phyloP scores from a whole-genome alignment of 257 asterid species.

The Ilex asprella region DNA sequence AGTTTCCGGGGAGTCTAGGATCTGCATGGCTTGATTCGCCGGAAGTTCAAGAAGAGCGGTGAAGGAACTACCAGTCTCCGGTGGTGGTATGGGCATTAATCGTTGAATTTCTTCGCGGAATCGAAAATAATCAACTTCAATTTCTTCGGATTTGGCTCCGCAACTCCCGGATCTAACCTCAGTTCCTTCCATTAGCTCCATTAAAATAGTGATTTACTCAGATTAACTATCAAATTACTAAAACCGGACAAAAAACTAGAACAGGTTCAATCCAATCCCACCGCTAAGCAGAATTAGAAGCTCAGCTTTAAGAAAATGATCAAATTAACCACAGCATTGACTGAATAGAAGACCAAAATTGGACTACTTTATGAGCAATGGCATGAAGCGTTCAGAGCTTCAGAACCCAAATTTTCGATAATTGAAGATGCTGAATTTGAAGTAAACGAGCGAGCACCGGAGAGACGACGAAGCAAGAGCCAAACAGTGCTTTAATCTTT shows the following conservation, averaged over 20 bases:
- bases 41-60: conserved; percentile 89
- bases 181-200: conserved; percentile 27
- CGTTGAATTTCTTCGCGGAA: conserved; percentile 35
- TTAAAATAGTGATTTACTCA: background rate
- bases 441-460: too few species aligned
- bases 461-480: too few species aligned
- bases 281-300: too few species aligned
- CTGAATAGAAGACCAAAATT: too few species aligned
- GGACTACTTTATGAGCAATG: too few species aligned
- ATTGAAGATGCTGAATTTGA: too few species aligned
- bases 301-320: background rate
- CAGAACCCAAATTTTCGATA: too few species aligned
- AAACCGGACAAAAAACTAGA: too few species aligned
- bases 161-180: conserved; percentile 24
- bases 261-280: too few species aligned
- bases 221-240: too few species aligned
- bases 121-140: conserved; percentile 15
- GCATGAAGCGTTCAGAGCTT: too few species aligned
- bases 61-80: conserved; percentile 55
- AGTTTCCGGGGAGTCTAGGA: conserved; percentile 34
- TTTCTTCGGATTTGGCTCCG: conserved; percentile 25
- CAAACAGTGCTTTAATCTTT: too few species aligned
- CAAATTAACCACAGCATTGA: background rate
- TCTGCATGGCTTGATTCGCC: conserved; percentile 85
- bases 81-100: conserved; percentile 23